Conservation (phyloP, 2,329 filamentous ascomycete genomes). For the Emergomyces pasteurianus region DNA sequence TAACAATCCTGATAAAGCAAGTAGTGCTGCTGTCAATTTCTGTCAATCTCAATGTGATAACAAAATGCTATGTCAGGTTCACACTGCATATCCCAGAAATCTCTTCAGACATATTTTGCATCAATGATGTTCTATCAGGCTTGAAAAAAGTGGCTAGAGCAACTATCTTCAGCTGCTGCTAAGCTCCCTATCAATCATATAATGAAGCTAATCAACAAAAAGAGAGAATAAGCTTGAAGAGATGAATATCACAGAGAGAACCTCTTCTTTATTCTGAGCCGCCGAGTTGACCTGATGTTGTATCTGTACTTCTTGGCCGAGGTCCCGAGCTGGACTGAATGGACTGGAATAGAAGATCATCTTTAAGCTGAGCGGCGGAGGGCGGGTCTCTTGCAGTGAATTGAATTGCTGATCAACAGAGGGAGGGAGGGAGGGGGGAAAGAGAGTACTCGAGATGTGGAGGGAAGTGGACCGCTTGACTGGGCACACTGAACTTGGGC, state of each 20-base stretch:
- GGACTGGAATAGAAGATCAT: no score
- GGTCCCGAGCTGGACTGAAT: no score
- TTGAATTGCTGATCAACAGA: neutral
- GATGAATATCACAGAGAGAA: neutral
- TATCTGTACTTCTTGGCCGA: neutral
- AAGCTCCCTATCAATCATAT: neutral
- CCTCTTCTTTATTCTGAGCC: neutral
- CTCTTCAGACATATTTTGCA: no score
- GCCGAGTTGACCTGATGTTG: neutral
- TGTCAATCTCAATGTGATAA: no score
- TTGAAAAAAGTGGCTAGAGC: no score
- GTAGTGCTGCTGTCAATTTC: no score
- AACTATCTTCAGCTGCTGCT: neutral
- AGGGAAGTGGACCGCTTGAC: neutral
- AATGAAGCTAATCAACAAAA: neutral
- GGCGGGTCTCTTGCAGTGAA: neutral
- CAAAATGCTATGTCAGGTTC: no score
- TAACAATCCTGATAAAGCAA: no score
- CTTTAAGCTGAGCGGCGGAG: neutral
- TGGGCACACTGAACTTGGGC: neutral
- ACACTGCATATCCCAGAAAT: no score
- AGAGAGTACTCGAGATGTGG: neutral
- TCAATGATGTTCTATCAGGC: no score
- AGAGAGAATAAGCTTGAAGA: neutral
- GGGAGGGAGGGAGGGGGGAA: neutral